These are phyloP conservation scores for Evernia prunastri DNA, from an alignment of 495 filamentous ascomycete species.

Conservation along the genomic window DNA sequence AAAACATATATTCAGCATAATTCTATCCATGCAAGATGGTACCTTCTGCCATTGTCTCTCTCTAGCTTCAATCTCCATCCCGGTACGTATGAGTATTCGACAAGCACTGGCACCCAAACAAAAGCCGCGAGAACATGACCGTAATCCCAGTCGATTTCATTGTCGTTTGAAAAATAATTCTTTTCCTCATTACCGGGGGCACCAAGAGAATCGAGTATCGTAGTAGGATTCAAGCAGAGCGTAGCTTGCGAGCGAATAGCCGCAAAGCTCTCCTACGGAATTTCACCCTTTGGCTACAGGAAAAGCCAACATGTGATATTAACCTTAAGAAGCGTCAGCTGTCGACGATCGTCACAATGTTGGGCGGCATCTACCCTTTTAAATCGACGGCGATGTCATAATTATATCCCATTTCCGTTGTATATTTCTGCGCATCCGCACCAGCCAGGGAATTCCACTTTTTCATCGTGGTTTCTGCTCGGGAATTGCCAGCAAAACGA, in stretches of 20 bases:
- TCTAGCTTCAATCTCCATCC: constrained; percentile 2
- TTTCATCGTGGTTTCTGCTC: neutral
- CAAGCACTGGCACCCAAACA: constrained; percentile 8
- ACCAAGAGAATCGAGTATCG: neutral
- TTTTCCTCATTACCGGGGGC: constrained; percentile 6
- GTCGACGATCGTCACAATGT: neutral
- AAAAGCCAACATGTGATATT: neutral
- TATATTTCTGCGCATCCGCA: neutral
- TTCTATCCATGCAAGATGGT: neutral
- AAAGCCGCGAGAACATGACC: constrained; percentile 1
- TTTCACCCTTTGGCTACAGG: neutral
- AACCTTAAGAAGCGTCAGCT: neutral
- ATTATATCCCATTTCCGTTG: neutral
- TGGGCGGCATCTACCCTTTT: neutral
- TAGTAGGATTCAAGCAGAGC: constrained; percentile 5
- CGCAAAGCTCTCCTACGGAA: neutral
- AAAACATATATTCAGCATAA: no score
- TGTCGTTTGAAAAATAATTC: neutral
- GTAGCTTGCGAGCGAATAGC: constrained; percentile 2
- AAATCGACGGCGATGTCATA: neutral
- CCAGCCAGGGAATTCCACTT: no score
- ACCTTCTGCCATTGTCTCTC: constrained; percentile 5
- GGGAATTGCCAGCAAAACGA: neutral
- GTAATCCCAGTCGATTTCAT: constrained; percentile 1
- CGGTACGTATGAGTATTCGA: constrained; percentile 3